Evolutionary conservation across 306 rosid species (phyloP), one percentile per base, ranked within the genome.

Genomic region (Geum urbanum): DNA sequence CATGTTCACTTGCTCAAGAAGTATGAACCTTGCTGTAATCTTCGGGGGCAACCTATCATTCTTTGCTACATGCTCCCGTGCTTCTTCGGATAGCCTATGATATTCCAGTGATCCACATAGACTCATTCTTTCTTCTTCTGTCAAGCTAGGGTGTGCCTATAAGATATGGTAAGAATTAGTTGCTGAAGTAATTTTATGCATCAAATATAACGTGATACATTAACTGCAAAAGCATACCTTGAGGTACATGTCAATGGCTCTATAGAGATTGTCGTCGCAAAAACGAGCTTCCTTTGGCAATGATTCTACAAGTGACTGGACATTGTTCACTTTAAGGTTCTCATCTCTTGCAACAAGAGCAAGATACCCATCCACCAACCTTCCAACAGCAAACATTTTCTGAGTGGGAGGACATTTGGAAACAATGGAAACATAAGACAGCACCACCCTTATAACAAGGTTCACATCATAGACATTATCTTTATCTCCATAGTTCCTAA

Each of bases 31-130:
- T 0, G 86, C 68, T 0, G 72, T 69, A 62, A 86, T 62, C 68
- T 82, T 83, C 77, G 79, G 8, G 0, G 92, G 95, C 81, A 92
- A 50, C 48, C 96, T 70, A 37, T 88, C 78, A 73, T 92, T 92
- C 78, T 71, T 83, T 84, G 80, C 81, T 70, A 86, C 89, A 57
- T 92, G 96, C 67, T 80, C 70, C 0, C 84, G 79, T 10, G 86
- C 92, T 75, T 85, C 91, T 72, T 79, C 78, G n/a, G 98, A 90
- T 46, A 92, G 77, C 73, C 88, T 85, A 72, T 83, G 88, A 84
- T 85, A 80, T 75, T 85, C 88, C 76, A 92, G 40, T 16, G 72
- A 72, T 52, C 79, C 79, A 64, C 98, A 84, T 39, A 83, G 50
- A 49, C 71, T 43, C 63, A 60, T 51, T 70, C 91, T 63, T 74